Evolutionary conservation across 2,329 filamentous ascomycete species (phyloP), one percentile per base, ranked within the genome.

Genomic region (Verticillium nonalfalfae): DNA sequence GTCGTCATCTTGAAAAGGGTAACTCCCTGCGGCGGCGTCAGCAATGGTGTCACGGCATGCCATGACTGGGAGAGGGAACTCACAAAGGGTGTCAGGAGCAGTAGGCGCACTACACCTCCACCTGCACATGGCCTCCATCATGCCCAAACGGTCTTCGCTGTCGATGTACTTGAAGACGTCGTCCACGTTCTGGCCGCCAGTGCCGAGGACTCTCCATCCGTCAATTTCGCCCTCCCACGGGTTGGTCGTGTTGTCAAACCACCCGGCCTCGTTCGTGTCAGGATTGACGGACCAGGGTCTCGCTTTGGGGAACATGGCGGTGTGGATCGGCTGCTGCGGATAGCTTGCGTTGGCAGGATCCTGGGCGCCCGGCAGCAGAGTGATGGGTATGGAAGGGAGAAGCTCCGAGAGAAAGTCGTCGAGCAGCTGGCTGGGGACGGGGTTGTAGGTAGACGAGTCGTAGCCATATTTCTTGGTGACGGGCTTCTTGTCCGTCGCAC

Each of bases 71-170:
- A 34, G 59, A 33, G 61, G 33, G 7, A 31, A 79, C 90, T 81
- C 81, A 94, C 93, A 97, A 54, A 99, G 73, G 0, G 96, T 99
- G 75, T 99, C 96, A 0, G 96, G 95, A 1, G 95, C 95, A 0
- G 95, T 99, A 1, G 95, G 95, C 5, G 95, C 95, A 66, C 87
- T 87, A 71, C 92, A 91, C 64, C 95, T 85, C 95, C 95, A 99
- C 62, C 93, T 84, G 66, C 96, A 87, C 86, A 96, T 95, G 61
- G 89, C 88, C 75, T 98, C 95, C 90, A 98, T 95, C 84, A 97
- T 91, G 56, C 89, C 88, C 33, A 98, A 71, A 21, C 93, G 79
- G 67, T 93, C 87, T 52, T 92, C 86, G 39, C 85, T 88, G 61
- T 89, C 86, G 33, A 98, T 84, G 71, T 99, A 99, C 73, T 94